Conservation (phyloP, 768 basidiomycete genomes). For the Amyloporia xantha region DNA sequence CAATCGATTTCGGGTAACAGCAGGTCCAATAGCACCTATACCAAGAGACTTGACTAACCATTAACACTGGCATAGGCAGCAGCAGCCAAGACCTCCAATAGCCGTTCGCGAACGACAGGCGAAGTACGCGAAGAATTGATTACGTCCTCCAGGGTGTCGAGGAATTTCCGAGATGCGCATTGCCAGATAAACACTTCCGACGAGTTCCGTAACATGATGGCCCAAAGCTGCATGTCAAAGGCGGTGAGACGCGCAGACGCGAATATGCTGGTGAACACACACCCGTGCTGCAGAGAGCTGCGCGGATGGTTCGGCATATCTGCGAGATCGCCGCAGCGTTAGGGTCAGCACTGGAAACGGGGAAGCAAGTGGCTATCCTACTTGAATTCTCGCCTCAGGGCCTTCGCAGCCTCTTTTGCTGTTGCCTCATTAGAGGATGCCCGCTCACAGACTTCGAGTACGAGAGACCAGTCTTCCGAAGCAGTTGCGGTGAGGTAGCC, state of each 20-base stretch:
- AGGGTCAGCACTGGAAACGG: background rate
- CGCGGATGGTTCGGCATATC: slow-evolving; percentile 68
- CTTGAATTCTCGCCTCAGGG: slow-evolving; percentile 84
- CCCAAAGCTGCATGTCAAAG: slow-evolving; percentile 60
- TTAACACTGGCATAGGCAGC: slow-evolving; percentile 60
- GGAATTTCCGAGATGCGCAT: slow-evolving; percentile 68
- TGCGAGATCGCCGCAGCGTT: slow-evolving; percentile 21
- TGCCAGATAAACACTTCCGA: slow-evolving; percentile 65
- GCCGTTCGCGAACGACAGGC: slow-evolving; percentile 74
- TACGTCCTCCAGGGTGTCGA: slow-evolving; percentile 73
- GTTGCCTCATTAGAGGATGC: slow-evolving; percentile 64
- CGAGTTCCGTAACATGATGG: slow-evolving; percentile 82
- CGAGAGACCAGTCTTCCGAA: slow-evolving; percentile 76
- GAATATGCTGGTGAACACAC: slow-evolving; percentile 19
- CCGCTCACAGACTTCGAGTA: slow-evolving; percentile 81
- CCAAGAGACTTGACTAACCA: slow-evolving; percentile 4
- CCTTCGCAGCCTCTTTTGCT: slow-evolving; percentile 80
- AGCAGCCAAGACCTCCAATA: slow-evolving; percentile 77
- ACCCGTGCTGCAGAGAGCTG: slow-evolving; percentile 75
- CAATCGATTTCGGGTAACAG: too few species aligned
- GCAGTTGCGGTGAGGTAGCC: slow-evolving; percentile 72
- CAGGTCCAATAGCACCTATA: too few species aligned
- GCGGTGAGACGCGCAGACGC: background rate
- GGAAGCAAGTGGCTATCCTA: slow-evolving; percentile 27
- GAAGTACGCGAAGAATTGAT: slow-evolving; percentile 54